Evolutionary conservation across 1,284 basidiomycete genomes (phyloP).

Genomic region (Microbotryum saponariae): DNA sequence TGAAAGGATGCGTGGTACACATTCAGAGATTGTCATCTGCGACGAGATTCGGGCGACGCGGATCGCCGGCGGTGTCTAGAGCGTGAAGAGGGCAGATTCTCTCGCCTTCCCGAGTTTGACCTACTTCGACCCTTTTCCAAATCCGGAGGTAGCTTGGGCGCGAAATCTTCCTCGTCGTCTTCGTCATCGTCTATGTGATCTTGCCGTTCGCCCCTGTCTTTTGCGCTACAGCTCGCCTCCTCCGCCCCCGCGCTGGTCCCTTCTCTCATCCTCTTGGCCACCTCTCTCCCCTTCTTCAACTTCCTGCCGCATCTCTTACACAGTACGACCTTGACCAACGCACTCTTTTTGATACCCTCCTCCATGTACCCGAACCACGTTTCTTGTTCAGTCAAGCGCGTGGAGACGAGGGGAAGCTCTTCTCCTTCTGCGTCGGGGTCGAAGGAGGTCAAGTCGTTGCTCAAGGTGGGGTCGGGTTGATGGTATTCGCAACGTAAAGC

Average conservation of each 20-base stretch:
- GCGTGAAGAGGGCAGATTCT: too few species aligned
- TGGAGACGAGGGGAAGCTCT: conserved; percentile 26
- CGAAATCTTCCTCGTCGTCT: not conserved
- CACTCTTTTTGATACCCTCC: conserved; percentile 61
- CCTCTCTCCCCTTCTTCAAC: conserved; percentile 64
- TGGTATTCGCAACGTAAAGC: conserved; percentile 75
- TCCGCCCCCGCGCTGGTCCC: not conserved
- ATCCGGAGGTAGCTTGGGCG: conserved; percentile 4
- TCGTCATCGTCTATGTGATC: not conserved
- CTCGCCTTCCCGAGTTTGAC: too few species aligned
- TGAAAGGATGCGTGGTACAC: too few species aligned
- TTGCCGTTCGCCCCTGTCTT: not conserved
- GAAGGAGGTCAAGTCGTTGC: conserved; percentile 35
- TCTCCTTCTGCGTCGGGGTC: conserved; percentile 47
- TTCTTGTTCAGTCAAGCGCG: conserved; percentile 49
- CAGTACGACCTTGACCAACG: conserved; percentile 79
- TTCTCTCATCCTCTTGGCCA: conserved; percentile 15
- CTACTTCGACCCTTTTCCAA: not conserved
- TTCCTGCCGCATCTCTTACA: conserved; percentile 70
- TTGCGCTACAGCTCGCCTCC: conserved; percentile 37
- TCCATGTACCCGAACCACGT: conserved; percentile 82
- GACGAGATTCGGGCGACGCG: too few species aligned
- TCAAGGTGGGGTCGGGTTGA: conserved; percentile 32
- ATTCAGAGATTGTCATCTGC: too few species aligned
- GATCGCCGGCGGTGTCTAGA: too few species aligned